Base-by-base conservation (phyloP, 192 early-diverging fungal species). In the Podila epigama region DNA sequence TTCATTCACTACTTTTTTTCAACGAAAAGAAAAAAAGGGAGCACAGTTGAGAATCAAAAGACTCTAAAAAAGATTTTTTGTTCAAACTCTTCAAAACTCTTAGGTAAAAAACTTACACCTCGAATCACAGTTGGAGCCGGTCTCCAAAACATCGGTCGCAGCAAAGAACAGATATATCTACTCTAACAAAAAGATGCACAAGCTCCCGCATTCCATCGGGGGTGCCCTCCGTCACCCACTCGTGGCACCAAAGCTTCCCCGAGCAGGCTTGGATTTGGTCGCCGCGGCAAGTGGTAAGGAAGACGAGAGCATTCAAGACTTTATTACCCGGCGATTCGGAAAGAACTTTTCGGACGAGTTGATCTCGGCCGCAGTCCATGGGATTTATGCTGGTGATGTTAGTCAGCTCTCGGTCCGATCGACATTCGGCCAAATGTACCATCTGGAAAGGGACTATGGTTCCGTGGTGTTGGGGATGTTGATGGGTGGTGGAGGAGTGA, bases 341-440 rank as follows among this genome's bases (percentile, higher is more conserved):
- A 64, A 72, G 20, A 78, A 81, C 3, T 81, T 96, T 4, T 92
- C 95, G 42, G 85, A 95, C 58, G 92, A 92, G 51, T 65, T 98
- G 67, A 88, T 95, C 7, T 94, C 94, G 34, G 93, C 97, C 0
- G 83, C 97, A 34, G 87, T 96, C 57, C 95, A 97, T 64, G 97
- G 97, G 0, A 94, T 98, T 31, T 97, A 97, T 80, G 96, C 96
- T 1, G 95, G 95, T 0, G 93, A 98, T 70, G 85, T 85, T 0
- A 90, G 83, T 56, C 68, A 87, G 51, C 81, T 98, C 29, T 95
- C 93, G 44, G 83, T 95, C 3, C 83, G 90, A 28, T 89, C 92
- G 5, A 89, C 91, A 2, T 81, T 97, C 56, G 87, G 86, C 37
- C 72, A 87, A 33, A 75, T 96, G 54, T 94, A 88, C 82, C 85